Evolutionary conservation across 345 rosid genomes (phyloP).

Genomic region (Salix purpurea): DNA sequence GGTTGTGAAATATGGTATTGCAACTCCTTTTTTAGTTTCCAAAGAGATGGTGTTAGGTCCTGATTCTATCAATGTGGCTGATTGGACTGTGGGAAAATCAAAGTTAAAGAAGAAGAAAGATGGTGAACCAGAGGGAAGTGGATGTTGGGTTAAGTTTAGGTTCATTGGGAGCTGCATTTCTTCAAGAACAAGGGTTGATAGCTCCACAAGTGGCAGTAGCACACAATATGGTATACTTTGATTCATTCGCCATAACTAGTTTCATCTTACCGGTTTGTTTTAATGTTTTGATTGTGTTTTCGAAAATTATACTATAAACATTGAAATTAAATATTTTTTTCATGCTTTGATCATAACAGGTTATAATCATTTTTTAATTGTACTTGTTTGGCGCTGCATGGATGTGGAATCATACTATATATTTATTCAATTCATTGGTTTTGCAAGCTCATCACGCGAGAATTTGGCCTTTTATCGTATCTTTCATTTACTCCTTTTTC

Average conservation of each 20-base stretch:
- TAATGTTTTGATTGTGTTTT: background rate
- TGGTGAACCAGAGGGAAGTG: constrained; percentile 17
- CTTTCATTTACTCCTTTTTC: background rate
- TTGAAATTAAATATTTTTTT: background rate
- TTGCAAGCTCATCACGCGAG: background rate
- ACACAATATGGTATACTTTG: constrained; percentile 29
- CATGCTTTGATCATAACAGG: background rate
- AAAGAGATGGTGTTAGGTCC: constrained; percentile 29
- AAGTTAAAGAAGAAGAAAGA: constrained; percentile 30
- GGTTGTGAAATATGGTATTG: background rate
- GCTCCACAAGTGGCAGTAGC: constrained; percentile 27
- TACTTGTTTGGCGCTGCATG: background rate
- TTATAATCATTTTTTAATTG: background rate
- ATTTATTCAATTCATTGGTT: background rate
- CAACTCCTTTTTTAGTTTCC: background rate
- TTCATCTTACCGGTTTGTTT: constrained; percentile 1
- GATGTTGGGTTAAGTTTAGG: constrained; percentile 43
- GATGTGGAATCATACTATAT: background rate
- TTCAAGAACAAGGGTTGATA: constrained; percentile 32
- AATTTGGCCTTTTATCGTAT: background rate
- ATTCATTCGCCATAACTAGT: background rate
- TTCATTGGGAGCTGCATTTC: constrained; percentile 34
- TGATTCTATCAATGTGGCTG: constrained; percentile 20
- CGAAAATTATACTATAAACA: background rate
- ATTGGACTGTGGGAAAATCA: constrained; percentile 25